A percentile compares a stretch with the other conserved stretches of the same genome.
Conservation (phyloP, 805 yeast genomes). For the Saturnispora dispora region DNA sequence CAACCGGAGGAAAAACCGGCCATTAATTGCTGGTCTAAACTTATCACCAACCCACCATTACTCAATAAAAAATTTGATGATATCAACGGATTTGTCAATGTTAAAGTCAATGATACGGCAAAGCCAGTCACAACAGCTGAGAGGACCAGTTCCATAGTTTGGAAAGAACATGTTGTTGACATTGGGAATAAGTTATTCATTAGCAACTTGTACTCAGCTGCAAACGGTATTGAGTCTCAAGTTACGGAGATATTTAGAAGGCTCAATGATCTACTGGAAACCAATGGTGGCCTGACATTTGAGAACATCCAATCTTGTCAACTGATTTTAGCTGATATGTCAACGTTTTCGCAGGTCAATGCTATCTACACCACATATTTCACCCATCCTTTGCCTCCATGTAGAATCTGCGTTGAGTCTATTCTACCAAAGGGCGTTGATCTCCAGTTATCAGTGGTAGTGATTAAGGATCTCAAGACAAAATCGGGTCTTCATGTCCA, state of each 20-base stretch:
- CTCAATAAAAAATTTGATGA: constrained; percentile 33
- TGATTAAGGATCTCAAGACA: constrained; percentile 26
- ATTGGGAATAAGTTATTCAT: constrained; percentile 30
- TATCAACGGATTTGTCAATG: constrained; percentile 8
- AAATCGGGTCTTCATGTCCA: constrained; percentile 82
- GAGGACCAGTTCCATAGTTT: neutral
- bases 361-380: constrained; percentile 49
- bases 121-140: neutral
- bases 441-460: constrained; percentile 55
- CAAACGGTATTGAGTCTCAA: constrained; percentile 34
- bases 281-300: constrained; percentile 25
- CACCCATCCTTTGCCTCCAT: constrained; percentile 64
- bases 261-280: constrained; percentile 28
- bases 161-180: constrained; percentile 13
- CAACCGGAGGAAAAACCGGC: constrained; percentile 23
- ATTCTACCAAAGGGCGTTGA: constrained; percentile 29
- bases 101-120: neutral
- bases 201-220: constrained; percentile 33
- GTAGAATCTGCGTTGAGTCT: constrained; percentile 77
- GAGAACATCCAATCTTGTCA: constrained; percentile 51
- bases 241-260: constrained; percentile 39
- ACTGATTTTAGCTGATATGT: constrained; percentile 56
- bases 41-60: constrained; percentile 29
- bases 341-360: constrained; percentile 53
- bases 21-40: constrained; percentile 14